Evolutionary conservation across 768 basidiomycete genomes (phyloP).

Genomic region (Amanita molliuscula): DNA sequence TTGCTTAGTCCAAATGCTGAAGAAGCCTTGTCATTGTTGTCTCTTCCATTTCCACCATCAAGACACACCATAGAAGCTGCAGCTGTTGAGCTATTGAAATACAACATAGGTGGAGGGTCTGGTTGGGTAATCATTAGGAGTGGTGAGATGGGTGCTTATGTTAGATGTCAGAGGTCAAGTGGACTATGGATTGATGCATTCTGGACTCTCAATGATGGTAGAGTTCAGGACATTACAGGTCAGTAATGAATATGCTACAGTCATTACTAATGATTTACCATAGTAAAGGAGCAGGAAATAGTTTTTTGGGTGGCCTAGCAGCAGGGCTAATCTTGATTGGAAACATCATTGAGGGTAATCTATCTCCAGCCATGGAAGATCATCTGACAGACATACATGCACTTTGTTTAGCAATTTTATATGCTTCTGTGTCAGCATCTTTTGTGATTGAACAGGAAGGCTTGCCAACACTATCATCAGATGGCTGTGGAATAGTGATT

Average conservation of each 20-base stretch:
- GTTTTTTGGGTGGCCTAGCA: no score
- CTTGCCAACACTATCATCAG: constrained; percentile 41
- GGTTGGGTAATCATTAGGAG: no score
- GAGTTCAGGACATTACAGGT: constrained; percentile 80
- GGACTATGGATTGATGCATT: constrained; percentile 66
- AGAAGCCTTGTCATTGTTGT: constrained; percentile 64
- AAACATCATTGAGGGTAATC: no score
- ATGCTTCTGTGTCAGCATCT: constrained; percentile 74
- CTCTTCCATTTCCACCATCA: constrained; percentile 36
- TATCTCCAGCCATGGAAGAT: not conserved
- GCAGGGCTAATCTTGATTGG: no score
- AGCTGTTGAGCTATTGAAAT: constrained; percentile 46
- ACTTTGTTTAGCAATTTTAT: constrained; percentile 44
- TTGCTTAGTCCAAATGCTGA: no score
- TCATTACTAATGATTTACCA: no score
- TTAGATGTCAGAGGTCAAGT: constrained; percentile 29
- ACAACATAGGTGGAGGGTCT: no score
- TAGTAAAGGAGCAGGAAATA: constrained; percentile 84
- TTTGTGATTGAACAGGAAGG: constrained; percentile 78
- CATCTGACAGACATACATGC: constrained; percentile 5
- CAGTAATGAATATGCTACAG: no score
- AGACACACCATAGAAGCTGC: constrained; percentile 55
- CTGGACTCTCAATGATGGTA: constrained; percentile 40
- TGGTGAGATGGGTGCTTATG: constrained; percentile 63
- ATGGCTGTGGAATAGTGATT: constrained; percentile 64